A percentile compares a stretch with the other conserved stretches of the same genome.
These are phyloP conservation scores for Ganoderma meredithae DNA, from an alignment of 1,284 basidiomycete species.

Conservation along the genomic window DNA sequence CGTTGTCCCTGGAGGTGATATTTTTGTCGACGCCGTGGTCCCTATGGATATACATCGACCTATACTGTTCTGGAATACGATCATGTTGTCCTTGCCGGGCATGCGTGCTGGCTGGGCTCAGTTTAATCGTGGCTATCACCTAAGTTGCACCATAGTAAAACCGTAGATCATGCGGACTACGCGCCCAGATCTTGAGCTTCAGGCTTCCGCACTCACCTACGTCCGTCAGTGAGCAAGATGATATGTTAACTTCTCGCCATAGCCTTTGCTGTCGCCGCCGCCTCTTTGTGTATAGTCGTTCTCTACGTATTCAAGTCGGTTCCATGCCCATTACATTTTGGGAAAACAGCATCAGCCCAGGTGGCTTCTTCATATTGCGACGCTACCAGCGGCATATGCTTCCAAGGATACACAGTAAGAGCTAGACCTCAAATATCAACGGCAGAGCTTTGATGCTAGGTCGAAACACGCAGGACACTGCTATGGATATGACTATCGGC, in stretches of 20 bases:
- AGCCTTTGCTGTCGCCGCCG: conserved; percentile 14
- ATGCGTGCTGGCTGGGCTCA: neutral
- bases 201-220: neutral
- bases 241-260: conserved; percentile 14
- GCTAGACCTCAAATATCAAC: neutral
- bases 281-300: conserved; percentile 21
- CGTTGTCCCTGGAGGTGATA: neutral
- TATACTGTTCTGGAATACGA: conserved; percentile 13
- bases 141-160: conserved; percentile 28
- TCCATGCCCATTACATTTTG: neutral
- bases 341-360: conserved; percentile 33
- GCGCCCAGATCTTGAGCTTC: neutral
- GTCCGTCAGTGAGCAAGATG: conserved; percentile 10
- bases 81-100: neutral
- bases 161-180: conserved; percentile 32
- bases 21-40: conserved; percentile 13
- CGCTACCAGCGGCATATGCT: conserved; percentile 39
- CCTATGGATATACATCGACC: neutral
- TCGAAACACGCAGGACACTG: conserved; percentile 32
- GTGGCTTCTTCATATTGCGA: conserved; percentile 38
- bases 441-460: conserved; percentile 1
- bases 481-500: conserved; percentile 39
- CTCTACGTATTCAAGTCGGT: neutral
- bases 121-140: conserved; percentile 8
- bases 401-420: conserved; percentile 38